Percentiles rank a stretch among this genome's conserved stretches.
Evolutionary conservation across 1,139 yeast species (phyloP).

Genomic region (Pichia sp.): DNA sequence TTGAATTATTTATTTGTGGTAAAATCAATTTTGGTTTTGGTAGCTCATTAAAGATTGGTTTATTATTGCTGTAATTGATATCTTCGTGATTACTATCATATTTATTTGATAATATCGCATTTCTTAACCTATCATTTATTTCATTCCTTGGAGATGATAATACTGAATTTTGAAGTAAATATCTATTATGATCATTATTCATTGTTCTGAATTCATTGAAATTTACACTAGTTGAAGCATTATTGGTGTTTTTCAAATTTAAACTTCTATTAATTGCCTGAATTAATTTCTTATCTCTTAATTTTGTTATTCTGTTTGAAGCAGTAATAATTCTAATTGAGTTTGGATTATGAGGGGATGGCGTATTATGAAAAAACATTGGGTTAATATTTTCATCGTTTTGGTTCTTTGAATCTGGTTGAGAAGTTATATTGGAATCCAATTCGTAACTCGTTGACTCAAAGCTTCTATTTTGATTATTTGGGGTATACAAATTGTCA

Average conservation of each 20-base stretch:
- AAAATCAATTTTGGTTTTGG: background rate
- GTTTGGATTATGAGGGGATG: conserved; percentile 9
- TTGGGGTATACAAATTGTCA: conserved; percentile 1
- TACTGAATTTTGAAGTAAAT: background rate
- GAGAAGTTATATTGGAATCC: conserved; percentile 6
- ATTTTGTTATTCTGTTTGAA: conserved; percentile 10
- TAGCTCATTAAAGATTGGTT: background rate
- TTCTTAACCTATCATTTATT: conserved; percentile 3
- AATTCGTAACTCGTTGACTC: conserved; percentile 11
- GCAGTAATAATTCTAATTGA: conserved; percentile 10
- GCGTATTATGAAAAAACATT: conserved; percentile 9
- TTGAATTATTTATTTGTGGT: background rate
- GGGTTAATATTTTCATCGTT: conserved; percentile 11
- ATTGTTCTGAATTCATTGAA: conserved; percentile 5
- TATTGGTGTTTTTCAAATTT: background rate
- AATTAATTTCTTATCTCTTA: conserved; percentile 10
- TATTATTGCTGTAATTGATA: background rate
- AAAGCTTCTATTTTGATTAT: conserved; percentile 4
- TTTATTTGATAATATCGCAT: conserved; percentile 1
- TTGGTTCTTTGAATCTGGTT: background rate
- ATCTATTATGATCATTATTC: conserved; percentile 2
- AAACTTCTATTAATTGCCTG: conserved; percentile 10
- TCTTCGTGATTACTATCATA: background rate
- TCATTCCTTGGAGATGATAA: conserved; percentile 9
- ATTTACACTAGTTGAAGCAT: background rate